Evolutionary conservation across 1,139 yeast species (phyloP).

Genomic region (Pichia sp.): DNA sequence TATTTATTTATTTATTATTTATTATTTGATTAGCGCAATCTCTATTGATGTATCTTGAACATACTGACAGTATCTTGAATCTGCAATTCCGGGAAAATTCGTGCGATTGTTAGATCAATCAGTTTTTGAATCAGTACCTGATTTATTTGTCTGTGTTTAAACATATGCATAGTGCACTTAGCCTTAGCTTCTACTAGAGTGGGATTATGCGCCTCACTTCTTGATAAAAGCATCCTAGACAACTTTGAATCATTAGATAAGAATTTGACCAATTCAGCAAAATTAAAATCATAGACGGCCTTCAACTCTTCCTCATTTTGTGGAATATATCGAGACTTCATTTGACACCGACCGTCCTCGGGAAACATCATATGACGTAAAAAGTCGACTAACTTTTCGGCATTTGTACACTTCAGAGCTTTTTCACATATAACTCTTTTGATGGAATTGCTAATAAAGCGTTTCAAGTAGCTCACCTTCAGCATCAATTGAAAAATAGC

Average conservation of each 20-base stretch:
- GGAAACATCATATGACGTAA: conserved; percentile 30
- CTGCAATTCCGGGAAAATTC: conserved; percentile 38
- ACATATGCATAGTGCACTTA: conserved; percentile 33
- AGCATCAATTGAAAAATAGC: conserved; percentile 2
- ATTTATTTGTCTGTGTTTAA: conserved; percentile 38
- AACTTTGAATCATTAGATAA: neutral
- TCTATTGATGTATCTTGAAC: neutral
- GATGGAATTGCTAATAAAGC: conserved; percentile 23
- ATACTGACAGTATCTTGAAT: neutral
- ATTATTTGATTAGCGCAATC: neutral
- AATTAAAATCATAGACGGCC: conserved; percentile 16
- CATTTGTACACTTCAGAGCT: conserved; percentile 19
- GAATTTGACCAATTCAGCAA: conserved; percentile 7
- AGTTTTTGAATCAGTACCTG: conserved; percentile 38
- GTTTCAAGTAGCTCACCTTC: conserved; percentile 20
- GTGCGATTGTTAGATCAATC: conserved; percentile 36
- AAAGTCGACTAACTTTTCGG: conserved; percentile 16
- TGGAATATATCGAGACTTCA: conserved; percentile 29
- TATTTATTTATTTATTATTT: neutral
- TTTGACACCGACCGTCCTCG: conserved; percentile 24
- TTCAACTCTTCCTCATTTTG: conserved; percentile 25
- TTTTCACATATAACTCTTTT: conserved; percentile 23
- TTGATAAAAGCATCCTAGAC: neutral
- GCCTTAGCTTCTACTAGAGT: conserved; percentile 8
- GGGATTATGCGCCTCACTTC: neutral